Evolutionary conservation across 2,329 filamentous ascomycete genomes (phyloP).

Genomic region (Zalaria obscura): DNA sequence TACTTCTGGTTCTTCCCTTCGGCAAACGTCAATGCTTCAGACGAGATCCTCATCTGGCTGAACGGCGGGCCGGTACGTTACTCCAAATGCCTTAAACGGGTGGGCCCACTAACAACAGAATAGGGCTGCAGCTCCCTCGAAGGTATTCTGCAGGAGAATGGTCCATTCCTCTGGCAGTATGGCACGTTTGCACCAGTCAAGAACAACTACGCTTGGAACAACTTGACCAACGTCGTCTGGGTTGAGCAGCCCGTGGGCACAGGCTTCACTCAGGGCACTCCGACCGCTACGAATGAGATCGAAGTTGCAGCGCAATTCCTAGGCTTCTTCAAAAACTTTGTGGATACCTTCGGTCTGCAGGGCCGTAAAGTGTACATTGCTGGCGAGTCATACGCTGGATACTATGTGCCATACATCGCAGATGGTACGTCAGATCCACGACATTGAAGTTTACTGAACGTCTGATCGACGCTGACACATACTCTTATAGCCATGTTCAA

Average conservation of each 20-base stretch:
- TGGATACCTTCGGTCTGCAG: conserved; percentile 40
- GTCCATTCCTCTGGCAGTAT: conserved; percentile 28
- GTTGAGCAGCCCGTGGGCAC: conserved; percentile 30
- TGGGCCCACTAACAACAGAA: conserved; percentile 14
- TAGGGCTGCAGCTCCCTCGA: conserved; percentile 32
- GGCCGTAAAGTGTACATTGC: conserved; percentile 52
- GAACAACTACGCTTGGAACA: conserved; percentile 29
- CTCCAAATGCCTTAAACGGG: conserved; percentile 1
- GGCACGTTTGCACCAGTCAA: conserved; percentile 26
- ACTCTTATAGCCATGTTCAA: conserved; percentile 47
- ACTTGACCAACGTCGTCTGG: conserved; percentile 29
- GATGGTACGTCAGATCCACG: conserved; percentile 47
- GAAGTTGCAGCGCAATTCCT: conserved; percentile 32
- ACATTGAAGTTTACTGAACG: conserved; percentile 37
- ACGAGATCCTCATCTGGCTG: conserved; percentile 36
- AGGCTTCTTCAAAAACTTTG: conserved; percentile 40
- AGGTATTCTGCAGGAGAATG: conserved; percentile 35
- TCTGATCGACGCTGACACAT: background rate
- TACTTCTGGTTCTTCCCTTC: conserved; percentile 42
- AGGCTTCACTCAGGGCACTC: conserved; percentile 25
- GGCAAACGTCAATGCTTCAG: conserved; percentile 26
- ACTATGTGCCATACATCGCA: conserved; percentile 44
- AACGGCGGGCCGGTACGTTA: conserved; percentile 8
- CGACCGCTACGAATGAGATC: conserved; percentile 33
- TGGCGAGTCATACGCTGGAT: conserved; percentile 57